A percentile compares a stretch with the other conserved stretches of the same genome.
Evolutionary conservation across 2,329 filamentous ascomycete genomes (phyloP).

Genomic region (Chaetomium globosum): DNA sequence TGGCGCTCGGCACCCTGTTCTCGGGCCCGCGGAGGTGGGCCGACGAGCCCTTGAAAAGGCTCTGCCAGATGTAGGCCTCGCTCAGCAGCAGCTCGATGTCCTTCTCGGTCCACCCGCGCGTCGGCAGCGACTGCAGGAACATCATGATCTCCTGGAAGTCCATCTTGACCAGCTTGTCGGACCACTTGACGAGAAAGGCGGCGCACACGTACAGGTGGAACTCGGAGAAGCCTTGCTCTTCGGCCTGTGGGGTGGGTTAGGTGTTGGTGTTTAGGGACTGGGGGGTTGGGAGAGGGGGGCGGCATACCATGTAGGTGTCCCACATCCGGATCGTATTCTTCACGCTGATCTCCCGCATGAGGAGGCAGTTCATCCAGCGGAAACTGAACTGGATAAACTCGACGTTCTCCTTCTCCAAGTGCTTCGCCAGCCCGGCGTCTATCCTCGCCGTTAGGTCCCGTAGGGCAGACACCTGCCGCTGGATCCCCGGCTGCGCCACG

Average conservation of each 20-base stretch:
- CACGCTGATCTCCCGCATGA: slow-evolving; percentile 97
- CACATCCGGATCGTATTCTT: slow-evolving; percentile 98
- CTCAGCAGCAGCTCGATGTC: slow-evolving; percentile 94
- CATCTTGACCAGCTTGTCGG: slow-evolving; percentile 91
- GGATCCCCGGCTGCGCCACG: slow-evolving; percentile 93
- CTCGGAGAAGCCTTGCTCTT: slow-evolving; percentile 97
- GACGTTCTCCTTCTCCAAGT: slow-evolving; percentile 86
- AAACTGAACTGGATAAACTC: slow-evolving; percentile 99
- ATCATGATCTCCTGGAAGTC: slow-evolving; percentile 99
- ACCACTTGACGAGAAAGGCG: slow-evolving; percentile 98
- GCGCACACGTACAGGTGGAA: slow-evolving; percentile 99
- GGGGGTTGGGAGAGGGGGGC: neutral
- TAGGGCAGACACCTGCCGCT: slow-evolving; percentile 85
- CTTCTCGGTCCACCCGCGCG: slow-evolving; percentile 93
- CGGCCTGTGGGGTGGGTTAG: slow-evolving; percentile 62
- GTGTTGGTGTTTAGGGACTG: neutral
- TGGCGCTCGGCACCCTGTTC: slow-evolving; percentile 46
- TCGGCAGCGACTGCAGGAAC: slow-evolving; percentile 94
- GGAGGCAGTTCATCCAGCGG: slow-evolving; percentile 98
- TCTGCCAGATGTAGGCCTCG: slow-evolving; percentile 99
- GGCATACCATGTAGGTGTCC: slow-evolving; percentile 93
- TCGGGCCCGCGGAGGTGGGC: slow-evolving; percentile 72
- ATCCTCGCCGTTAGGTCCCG: slow-evolving; percentile 90
- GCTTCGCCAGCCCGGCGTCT: slow-evolving; percentile 78
- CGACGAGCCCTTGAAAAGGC: slow-evolving; percentile 88